These are phyloP conservation scores for Penicillium canescens DNA, from an alignment of 495 filamentous ascomycete genomes.

Conservation along the genomic window DNA sequence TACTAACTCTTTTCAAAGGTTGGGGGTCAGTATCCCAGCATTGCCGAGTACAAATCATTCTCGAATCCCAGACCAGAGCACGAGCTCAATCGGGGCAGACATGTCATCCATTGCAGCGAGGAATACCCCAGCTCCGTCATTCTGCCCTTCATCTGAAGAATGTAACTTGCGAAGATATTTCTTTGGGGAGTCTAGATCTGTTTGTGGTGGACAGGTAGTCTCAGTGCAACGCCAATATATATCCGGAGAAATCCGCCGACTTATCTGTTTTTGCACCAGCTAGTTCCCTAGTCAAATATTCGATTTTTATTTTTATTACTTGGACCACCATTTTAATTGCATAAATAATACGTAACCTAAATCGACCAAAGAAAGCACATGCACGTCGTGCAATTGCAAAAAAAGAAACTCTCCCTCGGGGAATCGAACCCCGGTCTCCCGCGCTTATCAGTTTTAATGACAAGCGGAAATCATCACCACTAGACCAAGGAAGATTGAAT, in stretches of 20 bases:
- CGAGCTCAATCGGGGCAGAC: slow-evolving; percentile 33
- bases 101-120: slow-evolving; percentile 32
- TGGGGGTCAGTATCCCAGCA: slow-evolving; percentile 35
- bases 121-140: slow-evolving; percentile 36
- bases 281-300: too few relatives aligned
- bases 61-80: slow-evolving; percentile 31
- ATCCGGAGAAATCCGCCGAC: too few relatives aligned
- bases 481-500: slow-evolving; percentile 43
- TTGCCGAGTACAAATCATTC: slow-evolving; percentile 34
- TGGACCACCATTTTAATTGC: too few relatives aligned
- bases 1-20: slow-evolving; percentile 16
- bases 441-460: slow-evolving; percentile 45
- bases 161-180: not conserved
- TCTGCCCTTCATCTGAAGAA: slow-evolving; percentile 32
- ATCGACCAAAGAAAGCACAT: too few relatives aligned
- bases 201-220: too few relatives aligned
- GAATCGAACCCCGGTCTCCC: slow-evolving; percentile 58
- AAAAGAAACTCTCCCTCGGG: slow-evolving; percentile 39
- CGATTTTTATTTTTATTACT: too few relatives aligned
- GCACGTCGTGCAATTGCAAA: too few relatives aligned
- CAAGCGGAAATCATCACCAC: slow-evolving; percentile 59
- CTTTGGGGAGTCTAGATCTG: too few relatives aligned
- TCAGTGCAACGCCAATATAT: too few relatives aligned
- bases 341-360: too few relatives aligned
- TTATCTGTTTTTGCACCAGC: too few relatives aligned